phyloP scores from a whole-genome alignment of 2,329 filamentous ascomycete species.

The Cladosporium velox region DNA sequence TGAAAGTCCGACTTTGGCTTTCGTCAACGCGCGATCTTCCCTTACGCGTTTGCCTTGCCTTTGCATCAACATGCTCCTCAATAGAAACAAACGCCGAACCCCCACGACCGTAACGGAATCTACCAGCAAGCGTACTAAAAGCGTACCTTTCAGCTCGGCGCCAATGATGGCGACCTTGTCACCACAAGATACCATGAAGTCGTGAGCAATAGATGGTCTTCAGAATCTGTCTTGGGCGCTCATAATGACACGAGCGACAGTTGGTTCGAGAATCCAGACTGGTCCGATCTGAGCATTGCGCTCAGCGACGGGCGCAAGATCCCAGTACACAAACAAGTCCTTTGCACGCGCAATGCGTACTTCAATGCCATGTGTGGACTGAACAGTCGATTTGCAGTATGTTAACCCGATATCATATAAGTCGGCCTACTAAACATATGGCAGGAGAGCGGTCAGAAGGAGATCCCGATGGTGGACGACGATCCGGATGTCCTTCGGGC shows the following conservation, averaged over 20 bases:
- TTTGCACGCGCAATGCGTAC: constrained; percentile 10
- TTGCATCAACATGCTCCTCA: no score
- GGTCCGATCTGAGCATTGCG: constrained; percentile 11
- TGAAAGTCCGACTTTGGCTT: no score
- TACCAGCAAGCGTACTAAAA: neutral
- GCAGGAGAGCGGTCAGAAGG: neutral
- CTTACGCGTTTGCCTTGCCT: no score
- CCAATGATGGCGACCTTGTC: neutral
- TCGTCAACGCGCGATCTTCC: no score
- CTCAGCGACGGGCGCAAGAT: constrained; percentile 8
- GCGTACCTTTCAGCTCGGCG: neutral
- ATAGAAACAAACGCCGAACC: no score
- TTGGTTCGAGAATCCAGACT: neutral
- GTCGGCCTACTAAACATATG: neutral
- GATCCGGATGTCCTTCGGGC: neutral
- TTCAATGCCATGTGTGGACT: neutral
- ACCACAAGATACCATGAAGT: neutral
- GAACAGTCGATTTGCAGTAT: neutral
- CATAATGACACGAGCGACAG: neutral
- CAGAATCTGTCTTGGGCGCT: neutral
- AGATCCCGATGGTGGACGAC: neutral
- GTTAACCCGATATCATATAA: neutral
- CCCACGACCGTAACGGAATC: no score
- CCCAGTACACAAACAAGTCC: constrained; percentile 1
- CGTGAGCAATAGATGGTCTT: neutral